Base-by-base conservation (phyloP, 768 basidiomycete genomes). In the Filobasidium floriforme region DNA sequence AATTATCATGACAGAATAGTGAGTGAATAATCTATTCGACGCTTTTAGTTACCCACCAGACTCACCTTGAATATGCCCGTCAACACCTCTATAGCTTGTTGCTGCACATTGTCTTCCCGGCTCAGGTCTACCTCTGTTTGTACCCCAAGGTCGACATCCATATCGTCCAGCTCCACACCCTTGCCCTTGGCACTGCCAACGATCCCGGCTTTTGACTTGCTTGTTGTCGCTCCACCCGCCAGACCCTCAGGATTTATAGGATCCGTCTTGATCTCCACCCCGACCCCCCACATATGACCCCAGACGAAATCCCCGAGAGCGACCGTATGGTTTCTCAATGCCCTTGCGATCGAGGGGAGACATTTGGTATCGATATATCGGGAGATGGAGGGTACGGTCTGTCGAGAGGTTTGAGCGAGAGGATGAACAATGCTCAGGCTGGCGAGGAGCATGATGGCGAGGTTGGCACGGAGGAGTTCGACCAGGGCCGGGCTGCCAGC, bases 211-310 rank as follows among this genome's bases (percentile, higher is more conserved):
- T 32, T 19, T 57, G 12, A 6, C 29, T 15, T 57, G 15, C 7
- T 57, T n/a, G 22, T 57, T 7, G 15, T 57, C 26, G 22, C 22
- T 15, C 5, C 12, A 15, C 54, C 14, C 29, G 12, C 54, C 54
- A 15, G 22, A 28, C 24, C n/a, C 15, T 51, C 24, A 6, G 54
- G 24, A 15, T 57, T 3, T 22, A 57, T 15, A 14, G 15, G 12
- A 57, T 57, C 54, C 29, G 69, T 68, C 63, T 59, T 60, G 24
- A 49, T 60, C 54, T 73, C 73, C 3, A 72, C 68, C 5, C 75
- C 73, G 7, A 77, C 75, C 15, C 76, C 76, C 76, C 76, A 76
- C 68, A 73, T 73, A 32, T 73, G 72, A 10, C 77, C 75, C 74
- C 75, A 76, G 15, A 75, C 60, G 28, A 73, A 67, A 62, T 78